Conservation (phyloP, 306 rosid genomes). For the barrel medic (Medicago truncatula) region DNA sequence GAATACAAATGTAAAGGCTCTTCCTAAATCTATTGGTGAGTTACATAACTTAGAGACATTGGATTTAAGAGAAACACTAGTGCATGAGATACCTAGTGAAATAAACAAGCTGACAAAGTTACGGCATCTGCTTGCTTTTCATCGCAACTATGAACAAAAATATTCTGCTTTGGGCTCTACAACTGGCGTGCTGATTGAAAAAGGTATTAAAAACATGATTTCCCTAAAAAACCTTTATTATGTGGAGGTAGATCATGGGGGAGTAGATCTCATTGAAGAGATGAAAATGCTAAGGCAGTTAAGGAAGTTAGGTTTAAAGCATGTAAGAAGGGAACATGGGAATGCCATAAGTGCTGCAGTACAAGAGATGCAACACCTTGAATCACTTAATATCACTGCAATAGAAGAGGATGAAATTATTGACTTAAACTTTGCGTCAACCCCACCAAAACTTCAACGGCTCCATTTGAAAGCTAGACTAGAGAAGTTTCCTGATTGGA, state of each 20-base stretch:
- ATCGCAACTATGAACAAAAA: neutral
- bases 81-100: neutral
- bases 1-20: neutral
- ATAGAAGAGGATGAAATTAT: neutral
- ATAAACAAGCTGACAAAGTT: constrained; percentile 13
- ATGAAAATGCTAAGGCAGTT: neutral
- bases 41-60: constrained; percentile 2
- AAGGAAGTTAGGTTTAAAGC: neutral
- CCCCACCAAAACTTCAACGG: constrained; percentile 4
- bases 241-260: constrained; percentile 9
- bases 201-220: constrained; percentile 16
- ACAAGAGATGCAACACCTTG: constrained; percentile 2
- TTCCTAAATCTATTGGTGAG: constrained; percentile 11
- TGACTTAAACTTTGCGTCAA: neutral
- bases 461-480: constrained; percentile 4
- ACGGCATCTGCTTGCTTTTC: neutral
- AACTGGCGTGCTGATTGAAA: neutral
- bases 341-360: neutral
- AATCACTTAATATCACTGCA: neutral
- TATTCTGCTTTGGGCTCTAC: neutral
- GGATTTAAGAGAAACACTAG: constrained; percentile 10
- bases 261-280: neutral
- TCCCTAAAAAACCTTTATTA: neutral
- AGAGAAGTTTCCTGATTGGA: neutral
- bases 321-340: neutral